Base-by-base conservation (phyloP, 441 rosid genomes). In the Syzygium syzygioides region DNA sequence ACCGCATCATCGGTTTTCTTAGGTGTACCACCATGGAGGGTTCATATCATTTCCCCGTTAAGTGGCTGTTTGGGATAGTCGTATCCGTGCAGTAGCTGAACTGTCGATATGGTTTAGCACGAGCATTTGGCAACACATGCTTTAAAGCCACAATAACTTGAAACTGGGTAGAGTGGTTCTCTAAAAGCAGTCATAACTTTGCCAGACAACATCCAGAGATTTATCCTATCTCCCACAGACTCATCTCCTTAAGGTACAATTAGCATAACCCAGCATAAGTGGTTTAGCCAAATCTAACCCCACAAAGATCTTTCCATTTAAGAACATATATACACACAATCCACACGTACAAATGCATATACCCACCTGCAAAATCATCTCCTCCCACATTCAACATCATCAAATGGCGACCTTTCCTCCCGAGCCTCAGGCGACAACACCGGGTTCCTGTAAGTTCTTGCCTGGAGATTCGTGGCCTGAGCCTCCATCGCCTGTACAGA, bases 311-410 rank as follows among this genome's bases (percentile, higher is more conserved):
- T 37, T 25, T 76, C 28, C 83, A 37, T 37, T 6, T 6, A 20
- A 25, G 25, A 41, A 23, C 14, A 76, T 37, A 76, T 23, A 20
- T 37, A 76, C 9, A 60, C 30, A 76, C n/a, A 37, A 37, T 9
- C 52, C 83, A 76, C 17, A 23, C 83, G 52, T 37, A 37, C 83
- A 76, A 45, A 71, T 71, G 83, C 83, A 37, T 20, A 14, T 20
- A 71, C 83, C 83, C 20, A 80, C 52, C 71, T 4, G 88, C 32
- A 87, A 48, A n/a, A 52, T 94, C 94, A 94, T 59, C 90, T 90
- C 87, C 92, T 89, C 52, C 94, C 96, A 3, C 90, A 89, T 87
- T 93, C 94, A 86, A 93, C 55, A 25, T 86, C 92, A 30, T 91
- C 90, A 30, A 85, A 11, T 8, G 90, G 89, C 15, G 88, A 76